These are phyloP conservation scores for Candida vartiovaarae DNA, from an alignment of 805 yeast genomes.

Conservation along the genomic window DNA sequence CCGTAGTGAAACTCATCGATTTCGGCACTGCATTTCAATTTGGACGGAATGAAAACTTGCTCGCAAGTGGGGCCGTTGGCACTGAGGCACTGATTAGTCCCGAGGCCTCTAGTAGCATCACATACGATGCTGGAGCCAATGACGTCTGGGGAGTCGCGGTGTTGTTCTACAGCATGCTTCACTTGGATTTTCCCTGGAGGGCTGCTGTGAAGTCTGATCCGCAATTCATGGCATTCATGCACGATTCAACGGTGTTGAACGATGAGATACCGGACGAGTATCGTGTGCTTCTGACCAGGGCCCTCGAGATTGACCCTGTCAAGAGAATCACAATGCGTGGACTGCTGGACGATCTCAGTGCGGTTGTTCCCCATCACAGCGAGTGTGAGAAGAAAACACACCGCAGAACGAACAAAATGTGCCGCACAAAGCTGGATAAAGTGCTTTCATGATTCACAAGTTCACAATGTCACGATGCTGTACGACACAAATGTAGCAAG, in stretches of 20 bases:
- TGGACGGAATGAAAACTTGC: slow-evolving; percentile 39
- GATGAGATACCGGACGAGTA: slow-evolving; percentile 5
- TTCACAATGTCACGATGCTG: too few species aligned
- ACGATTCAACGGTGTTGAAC: not conserved
- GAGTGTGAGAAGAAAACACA: slow-evolving; percentile 4
- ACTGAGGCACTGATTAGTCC: slow-evolving; percentile 93
- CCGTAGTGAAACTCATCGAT: slow-evolving; percentile 79
- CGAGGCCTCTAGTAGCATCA: slow-evolving; percentile 61
- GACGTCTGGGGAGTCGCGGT: slow-evolving; percentile 93
- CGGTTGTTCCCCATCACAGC: not conserved
- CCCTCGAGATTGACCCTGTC: slow-evolving; percentile 4
- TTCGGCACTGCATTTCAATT: slow-evolving; percentile 84
- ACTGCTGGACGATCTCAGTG: slow-evolving; percentile 1
- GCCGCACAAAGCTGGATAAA: not conserved
- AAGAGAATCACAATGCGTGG: slow-evolving; percentile 8
- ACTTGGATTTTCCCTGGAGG: slow-evolving; percentile 43
- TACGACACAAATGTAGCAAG: too few species aligned
- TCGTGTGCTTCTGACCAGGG: not conserved
- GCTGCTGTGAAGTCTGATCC: slow-evolving; percentile 31
- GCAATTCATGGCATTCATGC: slow-evolving; percentile 12
- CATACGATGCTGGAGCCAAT: slow-evolving; percentile 67
- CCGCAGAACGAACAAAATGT: slow-evolving; percentile 3
- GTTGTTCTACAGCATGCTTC: slow-evolving; percentile 71
- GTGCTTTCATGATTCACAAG: not conserved
- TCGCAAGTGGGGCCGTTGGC: slow-evolving; percentile 80